phyloP scores from a whole-genome alignment of 192 early-diverging fungal species.

The Kickxella alabastrina region DNA sequence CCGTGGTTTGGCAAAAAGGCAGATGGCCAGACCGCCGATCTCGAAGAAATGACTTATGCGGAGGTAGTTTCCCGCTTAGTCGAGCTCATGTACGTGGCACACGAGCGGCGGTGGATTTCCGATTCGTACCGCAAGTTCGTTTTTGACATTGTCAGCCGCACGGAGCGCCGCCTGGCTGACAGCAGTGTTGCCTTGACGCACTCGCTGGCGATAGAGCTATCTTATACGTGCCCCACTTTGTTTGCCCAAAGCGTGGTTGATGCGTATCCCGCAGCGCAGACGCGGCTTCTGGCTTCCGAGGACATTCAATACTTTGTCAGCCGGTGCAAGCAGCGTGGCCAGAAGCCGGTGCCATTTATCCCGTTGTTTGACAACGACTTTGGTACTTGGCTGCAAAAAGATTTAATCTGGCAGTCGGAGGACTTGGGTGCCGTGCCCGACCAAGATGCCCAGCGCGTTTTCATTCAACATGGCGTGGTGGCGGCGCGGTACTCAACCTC shows the following conservation, averaged over 20 bases:
- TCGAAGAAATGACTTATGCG: conserved; percentile 91
- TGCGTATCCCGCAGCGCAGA: conserved; percentile 8
- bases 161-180: conserved; percentile 74
- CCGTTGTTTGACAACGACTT: conserved; percentile 84
- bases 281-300: conserved; percentile 13
- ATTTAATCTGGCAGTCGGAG: conserved; percentile 86
- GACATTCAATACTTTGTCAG: conserved; percentile 31
- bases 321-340: conserved; percentile 57
- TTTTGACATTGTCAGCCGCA: conserved; percentile 74
- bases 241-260: conserved; percentile 17
- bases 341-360: conserved; percentile 89
- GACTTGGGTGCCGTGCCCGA: conserved; percentile 78
- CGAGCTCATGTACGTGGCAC: conserved; percentile 71
- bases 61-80: conserved; percentile 79
- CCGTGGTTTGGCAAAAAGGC: conserved; percentile 90
- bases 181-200: neutral
- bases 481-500: conserved; percentile 69
- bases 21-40: conserved; percentile 67
- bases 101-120: conserved; percentile 79
- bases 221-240: neutral
- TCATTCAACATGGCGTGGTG: conserved; percentile 86
- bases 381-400: conserved; percentile 86
- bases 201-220: neutral
- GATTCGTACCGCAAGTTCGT: conserved; percentile 62
- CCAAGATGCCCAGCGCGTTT: conserved; percentile 77